Evolutionary conservation across 2,329 filamentous ascomycete genomes (phyloP).

Genomic region (Fusarium equiseti): DNA sequence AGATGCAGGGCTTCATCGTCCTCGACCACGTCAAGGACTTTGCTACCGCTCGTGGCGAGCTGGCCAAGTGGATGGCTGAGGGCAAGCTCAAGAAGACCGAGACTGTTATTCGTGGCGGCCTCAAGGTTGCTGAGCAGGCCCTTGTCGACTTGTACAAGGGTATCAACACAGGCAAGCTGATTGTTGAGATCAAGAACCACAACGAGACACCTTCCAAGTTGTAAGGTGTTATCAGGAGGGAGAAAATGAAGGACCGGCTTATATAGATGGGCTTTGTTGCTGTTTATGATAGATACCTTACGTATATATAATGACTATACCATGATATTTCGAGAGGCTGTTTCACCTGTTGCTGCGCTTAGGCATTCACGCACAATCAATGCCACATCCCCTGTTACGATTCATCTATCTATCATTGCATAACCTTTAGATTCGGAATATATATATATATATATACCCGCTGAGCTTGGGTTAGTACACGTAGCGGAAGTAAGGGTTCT

Average conservation of each 20-base stretch:
- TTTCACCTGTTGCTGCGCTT: too few species aligned
- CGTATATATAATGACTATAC: slow-evolving; percentile 34
- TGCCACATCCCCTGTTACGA: not conserved
- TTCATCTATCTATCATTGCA: not conserved
- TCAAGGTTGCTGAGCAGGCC: slow-evolving; percentile 72
- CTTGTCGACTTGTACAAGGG: slow-evolving; percentile 76
- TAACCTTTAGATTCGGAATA: not conserved
- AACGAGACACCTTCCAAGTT: slow-evolving; percentile 50
- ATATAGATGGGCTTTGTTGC: slow-evolving; percentile 1
- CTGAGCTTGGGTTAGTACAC: slow-evolving; percentile 44
- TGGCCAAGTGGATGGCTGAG: slow-evolving; percentile 76
- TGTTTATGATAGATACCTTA: slow-evolving; percentile 26
- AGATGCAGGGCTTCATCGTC: slow-evolving; percentile 80
- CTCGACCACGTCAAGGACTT: slow-evolving; percentile 75
- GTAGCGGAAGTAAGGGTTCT: slow-evolving; percentile 77
- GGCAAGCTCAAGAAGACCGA: slow-evolving; percentile 81
- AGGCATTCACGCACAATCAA: not conserved
- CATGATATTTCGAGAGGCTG: slow-evolving; percentile 9
- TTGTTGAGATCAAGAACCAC: slow-evolving; percentile 50
- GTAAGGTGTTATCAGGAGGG: slow-evolving; percentile 17
- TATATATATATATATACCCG: not conserved
- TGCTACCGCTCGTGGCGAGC: slow-evolving; percentile 67
- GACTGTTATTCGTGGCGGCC: slow-evolving; percentile 76
- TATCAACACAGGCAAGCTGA: slow-evolving; percentile 74
- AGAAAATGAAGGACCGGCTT: not conserved